Conservation (phyloP, 768 basidiomycete species). For the Mycena crocata region DNA sequence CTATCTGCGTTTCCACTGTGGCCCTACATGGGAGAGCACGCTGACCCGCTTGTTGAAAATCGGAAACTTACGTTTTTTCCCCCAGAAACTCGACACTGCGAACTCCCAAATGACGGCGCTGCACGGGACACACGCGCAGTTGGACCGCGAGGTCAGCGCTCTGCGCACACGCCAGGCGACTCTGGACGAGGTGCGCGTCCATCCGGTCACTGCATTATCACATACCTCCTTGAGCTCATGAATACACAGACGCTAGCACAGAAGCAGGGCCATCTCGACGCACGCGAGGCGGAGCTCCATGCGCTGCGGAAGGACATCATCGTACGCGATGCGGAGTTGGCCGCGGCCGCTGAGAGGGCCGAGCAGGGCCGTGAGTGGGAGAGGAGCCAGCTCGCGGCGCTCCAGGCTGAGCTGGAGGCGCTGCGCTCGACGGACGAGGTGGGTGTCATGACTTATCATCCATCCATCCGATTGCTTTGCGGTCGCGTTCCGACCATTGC, state of each 20-base stretch:
- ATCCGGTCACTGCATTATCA: background rate
- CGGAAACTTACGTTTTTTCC: background rate
- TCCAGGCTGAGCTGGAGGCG: background rate
- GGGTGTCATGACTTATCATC: too few relatives aligned
- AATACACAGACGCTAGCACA: background rate
- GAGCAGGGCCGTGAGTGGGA: background rate
- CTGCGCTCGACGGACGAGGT: background rate
- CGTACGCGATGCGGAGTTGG: background rate
- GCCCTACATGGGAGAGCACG: too few relatives aligned
- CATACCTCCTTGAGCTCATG: too few relatives aligned
- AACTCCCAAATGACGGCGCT: background rate
- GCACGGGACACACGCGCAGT: background rate
- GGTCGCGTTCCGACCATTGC: background rate
- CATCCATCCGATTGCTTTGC: too few relatives aligned
- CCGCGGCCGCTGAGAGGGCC: background rate
- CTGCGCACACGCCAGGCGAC: background rate
- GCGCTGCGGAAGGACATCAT: background rate
- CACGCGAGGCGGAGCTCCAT: background rate
- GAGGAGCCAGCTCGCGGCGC: background rate
- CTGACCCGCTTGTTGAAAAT: too few relatives aligned
- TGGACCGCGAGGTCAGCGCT: background rate
- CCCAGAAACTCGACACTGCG: background rate
- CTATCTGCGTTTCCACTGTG: too few relatives aligned
- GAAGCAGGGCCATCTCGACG: too few relatives aligned
- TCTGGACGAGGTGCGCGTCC: background rate